These are phyloP conservation scores for Vararia minispora DNA, from an alignment of 768 basidiomycete genomes.

Conservation along the genomic window DNA sequence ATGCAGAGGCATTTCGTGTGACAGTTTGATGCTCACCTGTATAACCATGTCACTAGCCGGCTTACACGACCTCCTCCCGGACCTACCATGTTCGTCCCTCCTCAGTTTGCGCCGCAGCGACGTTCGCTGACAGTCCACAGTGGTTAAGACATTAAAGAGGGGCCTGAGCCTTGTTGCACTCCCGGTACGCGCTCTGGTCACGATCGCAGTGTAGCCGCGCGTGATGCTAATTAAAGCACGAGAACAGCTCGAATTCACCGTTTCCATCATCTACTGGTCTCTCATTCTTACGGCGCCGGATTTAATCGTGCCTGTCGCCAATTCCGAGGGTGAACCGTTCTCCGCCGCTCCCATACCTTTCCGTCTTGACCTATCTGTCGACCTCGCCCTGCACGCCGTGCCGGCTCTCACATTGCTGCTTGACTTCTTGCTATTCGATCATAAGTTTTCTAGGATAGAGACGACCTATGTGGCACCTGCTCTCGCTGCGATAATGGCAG, in stretches of 20 bases:
- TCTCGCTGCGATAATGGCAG: constrained; percentile 21
- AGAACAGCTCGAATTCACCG: constrained; percentile 30
- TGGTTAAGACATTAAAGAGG: constrained; percentile 37
- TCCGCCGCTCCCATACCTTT: constrained; percentile 30
- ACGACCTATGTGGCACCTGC: constrained; percentile 23
- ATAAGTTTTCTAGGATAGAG: constrained; percentile 31
- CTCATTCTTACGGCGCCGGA: constrained; percentile 43
- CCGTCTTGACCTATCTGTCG: constrained; percentile 35
- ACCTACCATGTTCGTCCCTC: constrained; percentile 21
- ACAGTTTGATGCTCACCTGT: constrained; percentile 27
- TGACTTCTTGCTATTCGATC: constrained; percentile 62
- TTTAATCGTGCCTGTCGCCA: constrained; percentile 35
- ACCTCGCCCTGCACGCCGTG: constrained; percentile 54
- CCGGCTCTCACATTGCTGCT: constrained; percentile 46
- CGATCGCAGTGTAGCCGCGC: too few relatives aligned
- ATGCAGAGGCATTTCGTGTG: background rate
- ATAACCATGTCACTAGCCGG: constrained; percentile 30
- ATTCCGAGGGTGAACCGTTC: constrained; percentile 17
- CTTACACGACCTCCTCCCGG: constrained; percentile 29
- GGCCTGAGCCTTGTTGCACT: constrained; percentile 50
- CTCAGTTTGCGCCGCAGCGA: background rate
- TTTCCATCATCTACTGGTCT: constrained; percentile 60
- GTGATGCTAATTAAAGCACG: too few relatives aligned
- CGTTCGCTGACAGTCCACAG: constrained; percentile 18
- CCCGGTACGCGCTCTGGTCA: constrained; percentile 45